A percentile compares a stretch with the other conserved stretches of the same genome.
phyloP scores from a whole-genome alignment of 2,329 filamentous ascomycete genomes.

The Fusarium oligoseptatum region DNA sequence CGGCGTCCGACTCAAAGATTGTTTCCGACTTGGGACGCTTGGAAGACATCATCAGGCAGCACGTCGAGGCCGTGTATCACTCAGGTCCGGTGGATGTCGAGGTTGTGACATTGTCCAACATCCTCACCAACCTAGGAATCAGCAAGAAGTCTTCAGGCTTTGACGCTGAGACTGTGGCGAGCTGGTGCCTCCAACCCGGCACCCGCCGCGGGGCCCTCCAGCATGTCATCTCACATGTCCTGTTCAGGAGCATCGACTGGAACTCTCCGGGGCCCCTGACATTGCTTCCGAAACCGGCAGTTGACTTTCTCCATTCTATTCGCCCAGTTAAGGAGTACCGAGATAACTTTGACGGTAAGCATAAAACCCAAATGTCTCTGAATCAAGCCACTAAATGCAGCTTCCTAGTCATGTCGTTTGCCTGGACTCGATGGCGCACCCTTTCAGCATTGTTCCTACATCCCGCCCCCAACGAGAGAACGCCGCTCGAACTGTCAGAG shows the following conservation, averaged over 20 bases:
- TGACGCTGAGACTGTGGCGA: not conserved
- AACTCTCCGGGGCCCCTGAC: not conserved
- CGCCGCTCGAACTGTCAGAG: not conserved
- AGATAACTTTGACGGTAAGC: not conserved
- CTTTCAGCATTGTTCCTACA: constrained; percentile 10
- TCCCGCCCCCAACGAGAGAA: not conserved
- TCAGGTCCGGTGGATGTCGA: not conserved
- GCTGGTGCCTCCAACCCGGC: not conserved
- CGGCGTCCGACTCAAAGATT: not conserved
- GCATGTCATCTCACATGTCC: constrained; percentile 2
- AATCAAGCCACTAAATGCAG: not conserved
- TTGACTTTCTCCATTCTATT: not conserved
- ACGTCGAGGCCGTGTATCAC: not conserved
- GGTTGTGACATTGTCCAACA: not conserved
- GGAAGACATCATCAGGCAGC: not conserved
- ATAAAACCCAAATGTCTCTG: not conserved
- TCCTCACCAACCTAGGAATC: not conserved
- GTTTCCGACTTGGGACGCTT: not conserved
- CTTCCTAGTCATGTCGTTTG: constrained; percentile 3
- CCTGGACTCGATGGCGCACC: constrained; percentile 5
- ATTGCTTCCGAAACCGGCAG: not conserved
- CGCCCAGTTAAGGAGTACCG: not conserved
- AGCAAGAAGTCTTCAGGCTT: not conserved
- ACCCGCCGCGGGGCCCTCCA: not conserved
- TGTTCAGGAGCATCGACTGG: constrained; percentile 3